Evolutionary conservation across 768 basidiomycete species (phyloP), one percentile per base, ranked within the genome.

Genomic region (Calocera viscosa): DNA sequence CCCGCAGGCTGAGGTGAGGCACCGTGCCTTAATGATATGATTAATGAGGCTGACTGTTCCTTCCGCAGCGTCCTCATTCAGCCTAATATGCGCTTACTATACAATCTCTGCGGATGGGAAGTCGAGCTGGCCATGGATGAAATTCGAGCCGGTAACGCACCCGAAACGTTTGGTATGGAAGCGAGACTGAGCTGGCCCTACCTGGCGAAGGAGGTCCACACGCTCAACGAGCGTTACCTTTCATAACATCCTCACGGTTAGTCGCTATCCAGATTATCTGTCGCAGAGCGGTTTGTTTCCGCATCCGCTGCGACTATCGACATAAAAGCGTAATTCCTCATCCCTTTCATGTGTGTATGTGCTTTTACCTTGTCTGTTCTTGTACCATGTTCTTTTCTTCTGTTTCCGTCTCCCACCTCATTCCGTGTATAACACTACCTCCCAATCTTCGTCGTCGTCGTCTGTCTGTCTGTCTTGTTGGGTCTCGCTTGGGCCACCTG

Each of bases 91-190:
- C 84, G 92, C n/a, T 78, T 98, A 74, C 77, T 97, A 76, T 96
- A 94, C 76, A 94, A 97, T 74, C 81, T 97, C 28, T 86, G 91
- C 73, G 94, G 90, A 11, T 97, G 92, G 92, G 95, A 97, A 76
- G 86, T 91, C 71, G 86, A 87, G 75, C 82, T 96, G n/a, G 91
- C 91, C n/a, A 82, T 82, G 71, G 85, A 86, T n/a, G 43, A 69
- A 32, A 64, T 49, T 26, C 66, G 66, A 8, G 67, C 66, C 24
- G 35, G 26, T 16, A 49, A 41, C 28, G 22, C 69, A 49, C 65
- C 63, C 33, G 33, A 38, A 39, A 47, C 34, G 16, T 78, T 91
- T 64, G 81, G 83, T 67, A 80, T 60, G 53, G 53, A 60, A 30
- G 7, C 85, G 73, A 83, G 87, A 69, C 76, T 92, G 74, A 89